Evolutionary conservation across 345 rosid species (phyloP).

Genomic region (Camelina neglecta): DNA sequence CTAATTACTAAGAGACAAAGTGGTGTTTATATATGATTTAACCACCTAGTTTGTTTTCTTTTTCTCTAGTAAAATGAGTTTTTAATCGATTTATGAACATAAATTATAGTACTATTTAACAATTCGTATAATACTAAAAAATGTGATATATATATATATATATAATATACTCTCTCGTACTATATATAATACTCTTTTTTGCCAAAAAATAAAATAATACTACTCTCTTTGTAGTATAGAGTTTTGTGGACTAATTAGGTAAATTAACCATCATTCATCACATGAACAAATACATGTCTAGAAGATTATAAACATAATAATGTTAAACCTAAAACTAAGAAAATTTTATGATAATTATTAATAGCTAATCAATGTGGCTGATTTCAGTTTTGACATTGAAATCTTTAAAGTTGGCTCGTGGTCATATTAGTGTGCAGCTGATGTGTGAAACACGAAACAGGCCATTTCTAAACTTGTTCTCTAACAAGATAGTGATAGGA

Average conservation of each 20-base stretch:
- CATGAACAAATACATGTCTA: not conserved
- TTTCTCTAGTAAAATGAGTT: not conserved
- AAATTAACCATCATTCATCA: not conserved
- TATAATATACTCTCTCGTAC: too few species aligned
- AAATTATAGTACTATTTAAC: too few species aligned
- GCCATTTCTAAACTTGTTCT: not conserved
- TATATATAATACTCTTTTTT: not conserved
- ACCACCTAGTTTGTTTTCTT: not conserved
- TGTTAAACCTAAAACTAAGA: not conserved
- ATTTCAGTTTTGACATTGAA: not conserved
- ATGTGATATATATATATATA: not conserved
- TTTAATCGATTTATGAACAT: not conserved
- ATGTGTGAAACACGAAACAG: not conserved
- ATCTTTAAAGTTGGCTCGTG: not conserved
- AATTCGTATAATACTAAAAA: not conserved
- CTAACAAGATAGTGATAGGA: not conserved
- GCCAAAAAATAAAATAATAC: not conserved
- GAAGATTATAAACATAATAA: not conserved
- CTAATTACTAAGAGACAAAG: not conserved
- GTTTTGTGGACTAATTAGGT: not conserved
- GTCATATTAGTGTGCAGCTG: not conserved
- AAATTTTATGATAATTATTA: not conserved
- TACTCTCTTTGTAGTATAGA: not conserved
- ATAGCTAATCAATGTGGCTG: not conserved
- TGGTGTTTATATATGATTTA: not conserved